phyloP scores from a whole-genome alignment of 768 basidiomycete species.

The Boletus reticuloceps region DNA sequence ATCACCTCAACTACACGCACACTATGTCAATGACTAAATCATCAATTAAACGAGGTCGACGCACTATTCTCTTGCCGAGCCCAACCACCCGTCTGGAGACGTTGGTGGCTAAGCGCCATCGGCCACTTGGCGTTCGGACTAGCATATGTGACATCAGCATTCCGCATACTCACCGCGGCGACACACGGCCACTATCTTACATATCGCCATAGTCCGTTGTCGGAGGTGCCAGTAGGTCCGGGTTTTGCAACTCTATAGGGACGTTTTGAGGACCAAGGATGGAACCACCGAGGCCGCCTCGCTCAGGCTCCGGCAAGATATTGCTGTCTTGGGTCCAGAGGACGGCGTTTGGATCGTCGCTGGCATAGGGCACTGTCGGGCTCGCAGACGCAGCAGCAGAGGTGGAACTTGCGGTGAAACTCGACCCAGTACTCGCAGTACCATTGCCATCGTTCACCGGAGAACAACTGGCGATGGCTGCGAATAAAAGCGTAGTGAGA shows the following conservation, averaged over 20 bases:
- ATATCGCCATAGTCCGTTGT: conserved; percentile 56
- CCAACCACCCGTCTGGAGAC: conserved; percentile 58
- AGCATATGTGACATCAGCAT: not conserved
- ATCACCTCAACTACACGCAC: conserved; percentile 30
- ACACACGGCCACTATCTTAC: conserved; percentile 18
- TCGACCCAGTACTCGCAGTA: not conserved
- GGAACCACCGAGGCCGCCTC: conserved; percentile 41
- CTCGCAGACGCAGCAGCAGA: conserved; percentile 26
- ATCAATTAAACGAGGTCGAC: conserved; percentile 1
- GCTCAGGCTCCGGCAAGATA: conserved; percentile 38
- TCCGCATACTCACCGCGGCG: not conserved
- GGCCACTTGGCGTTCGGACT: conserved; percentile 57
- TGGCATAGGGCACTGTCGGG: conserved; percentile 42
- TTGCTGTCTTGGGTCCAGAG: conserved; percentile 34
- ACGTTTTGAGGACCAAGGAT: conserved; percentile 57
- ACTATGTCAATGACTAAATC: not conserved
- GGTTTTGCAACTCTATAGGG: conserved; percentile 51
- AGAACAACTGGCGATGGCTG: not conserved
- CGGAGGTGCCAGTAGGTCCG: conserved; percentile 56
- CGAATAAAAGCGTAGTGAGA: conserved; percentile 3
- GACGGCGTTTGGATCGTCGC: conserved; percentile 40
- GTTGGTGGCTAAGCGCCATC: conserved; percentile 53
- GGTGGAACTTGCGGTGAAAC: not conserved
- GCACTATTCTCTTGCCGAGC: conserved; percentile 54
- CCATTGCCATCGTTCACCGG: too few species aligned